Base-by-base conservation (phyloP, 441 rosid species). In the Erodium trifolium region DNA sequence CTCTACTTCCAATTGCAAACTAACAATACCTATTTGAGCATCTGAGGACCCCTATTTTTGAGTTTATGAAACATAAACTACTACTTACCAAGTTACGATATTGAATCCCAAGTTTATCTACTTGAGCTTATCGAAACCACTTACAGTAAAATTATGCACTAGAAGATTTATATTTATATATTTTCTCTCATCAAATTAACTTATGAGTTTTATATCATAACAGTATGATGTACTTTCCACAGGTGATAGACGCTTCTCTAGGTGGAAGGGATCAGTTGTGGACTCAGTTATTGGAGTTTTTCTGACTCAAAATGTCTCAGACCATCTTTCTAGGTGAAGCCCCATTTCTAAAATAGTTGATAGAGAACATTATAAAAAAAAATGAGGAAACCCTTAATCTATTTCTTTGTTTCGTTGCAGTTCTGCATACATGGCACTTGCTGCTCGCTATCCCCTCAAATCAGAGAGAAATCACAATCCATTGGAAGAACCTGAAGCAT, bases 211-310 rank as follows among this genome's bases (percentile, higher is more conserved):
- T 63, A 31, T 29, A 41, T 34, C 43, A 57, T 64, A 74, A 47
- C 43, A 31, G 39, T 16, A 68, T 63, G 65, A 74, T 41, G 65
- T 63, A 63, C 63, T 80, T 72, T 78, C 79, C 78, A 76, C 91
- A 95, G 99, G 99, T 68, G 98, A 95, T 76, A 86, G 99, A 71
- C 91, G 93, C 69, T 95, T 95, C 87, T 89, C 98, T 14, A 82
- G 80, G 73, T 95, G 99, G 99, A 95, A 95, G 75, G 99, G 99
- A 68, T 95, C 99, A 4, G 96, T 95, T 72, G 97, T 95, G 68
- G 99, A 95, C 79, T 95, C 99, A 0, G 97, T 95, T 47, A 80
- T 92, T 55, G 98, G 99, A 72, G 99, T 23, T 23, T 23, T 23
- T 23, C 27, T 23, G 27, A 23, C 27, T 23, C 27, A 23, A 2